A percentile compares a stretch with the other conserved stretches of the same genome.
Conservation (phyloP, 2,329 filamentous ascomycete genomes). For the Hymenoscyphus scutula region DNA sequence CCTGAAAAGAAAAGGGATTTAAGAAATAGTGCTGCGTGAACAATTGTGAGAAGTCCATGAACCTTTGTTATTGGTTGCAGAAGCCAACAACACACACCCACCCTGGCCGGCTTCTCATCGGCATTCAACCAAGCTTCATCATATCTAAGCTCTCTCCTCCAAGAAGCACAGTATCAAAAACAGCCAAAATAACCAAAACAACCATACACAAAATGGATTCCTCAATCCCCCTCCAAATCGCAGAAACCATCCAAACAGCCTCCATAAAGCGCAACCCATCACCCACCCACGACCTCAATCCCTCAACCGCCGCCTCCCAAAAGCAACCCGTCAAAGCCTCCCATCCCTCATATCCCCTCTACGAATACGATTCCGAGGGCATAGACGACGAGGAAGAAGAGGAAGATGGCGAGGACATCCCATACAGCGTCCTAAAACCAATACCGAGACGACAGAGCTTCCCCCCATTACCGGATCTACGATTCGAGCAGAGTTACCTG, state of each 20-base stretch:
- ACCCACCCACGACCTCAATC: slow-evolving; percentile 72
- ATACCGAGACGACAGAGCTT: slow-evolving; percentile 52
- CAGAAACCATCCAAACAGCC: slow-evolving; percentile 76
- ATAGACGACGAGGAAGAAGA: slow-evolving; percentile 46
- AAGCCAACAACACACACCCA: background rate
- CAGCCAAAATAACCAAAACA: background rate
- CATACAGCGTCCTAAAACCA: slow-evolving; percentile 60
- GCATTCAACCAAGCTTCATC: background rate
- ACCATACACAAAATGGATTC: slow-evolving; percentile 27
- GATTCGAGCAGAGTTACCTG: slow-evolving; percentile 98
- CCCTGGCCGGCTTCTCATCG: background rate
- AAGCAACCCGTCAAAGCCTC: slow-evolving; percentile 57
- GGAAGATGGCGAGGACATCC: slow-evolving; percentile 64
- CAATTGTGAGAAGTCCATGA: no score
- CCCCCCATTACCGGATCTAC: slow-evolving; percentile 76
- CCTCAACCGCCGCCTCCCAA: slow-evolving; percentile 69
- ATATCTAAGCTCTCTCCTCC: background rate
- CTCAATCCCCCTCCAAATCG: slow-evolving; percentile 61
- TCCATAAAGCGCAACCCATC: slow-evolving; percentile 74
- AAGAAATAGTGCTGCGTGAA: no score
- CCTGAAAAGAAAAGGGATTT: no score
- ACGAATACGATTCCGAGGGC: slow-evolving; percentile 38
- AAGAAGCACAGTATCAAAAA: background rate
- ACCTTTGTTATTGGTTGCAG: no score
- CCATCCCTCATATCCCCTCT: slow-evolving; percentile 32